Evolutionary conservation across 1,139 yeast genomes (phyloP), one percentile per base, ranked within the genome.

Genomic region (Hyphopichia khmerensis): DNA sequence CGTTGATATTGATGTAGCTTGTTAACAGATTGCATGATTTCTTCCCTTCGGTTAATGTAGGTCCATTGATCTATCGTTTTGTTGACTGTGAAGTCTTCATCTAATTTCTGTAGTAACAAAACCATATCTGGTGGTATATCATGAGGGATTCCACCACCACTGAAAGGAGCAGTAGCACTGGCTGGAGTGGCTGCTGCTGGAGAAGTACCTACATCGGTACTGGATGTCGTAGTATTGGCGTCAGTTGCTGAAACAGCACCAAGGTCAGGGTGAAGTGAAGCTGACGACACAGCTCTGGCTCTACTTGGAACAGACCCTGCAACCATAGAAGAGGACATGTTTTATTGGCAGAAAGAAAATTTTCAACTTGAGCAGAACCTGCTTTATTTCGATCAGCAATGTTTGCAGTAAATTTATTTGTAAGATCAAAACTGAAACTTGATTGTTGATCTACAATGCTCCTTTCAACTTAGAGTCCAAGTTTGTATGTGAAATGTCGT

Each of bases 121-220:
- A 66, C 72, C 75, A 73, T 65, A 46, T 73, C 79, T 7, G 78
- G 78, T 1, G 79, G 77, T 19, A 72, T 71, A 48, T 73, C 79
- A 11, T 62, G 69, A 11, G 33, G 33, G 21, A 37, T n/a, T 7
- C 39, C 39, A 10, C 52, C 47, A 9, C 39, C 39, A 13, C 52
- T 46, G 26, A 40, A 48, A 13, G 34, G 41, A 4, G 43, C 43
- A 7, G 48, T 37, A 1, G 44, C 49, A 5, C 46, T 48, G 11
- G 45, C 42, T 16, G 38, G 31, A 7, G 43, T 16, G 16, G 46
- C 47, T 1, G 42, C 16, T 21, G 44, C 38, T 1, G 48, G 37
- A 5, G 46, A 36, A 6, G 42, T 40, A 6, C 50, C 52, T 19
- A 44, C 37, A 31, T 33, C 47, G 18, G 56, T 44, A 27, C 46